Percentiles rank a stretch among this genome's conserved stretches.
phyloP scores from a whole-genome alignment of 768 basidiomycete genomes.

The Boletus subparvulus region DNA sequence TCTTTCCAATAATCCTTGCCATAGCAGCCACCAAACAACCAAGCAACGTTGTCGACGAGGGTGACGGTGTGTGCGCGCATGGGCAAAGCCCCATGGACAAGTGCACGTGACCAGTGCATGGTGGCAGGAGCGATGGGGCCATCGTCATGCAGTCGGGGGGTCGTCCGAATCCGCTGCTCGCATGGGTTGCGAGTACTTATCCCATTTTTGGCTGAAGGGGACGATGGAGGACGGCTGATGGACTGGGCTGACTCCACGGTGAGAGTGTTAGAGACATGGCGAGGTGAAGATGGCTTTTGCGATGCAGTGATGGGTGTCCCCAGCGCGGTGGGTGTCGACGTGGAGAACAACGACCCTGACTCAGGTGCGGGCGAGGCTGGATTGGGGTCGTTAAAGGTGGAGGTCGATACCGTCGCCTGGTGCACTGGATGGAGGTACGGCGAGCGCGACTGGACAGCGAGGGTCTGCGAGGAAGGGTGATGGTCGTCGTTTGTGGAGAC shows the following conservation, averaged over 20 bases:
- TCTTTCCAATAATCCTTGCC: slow-evolving; percentile 72
- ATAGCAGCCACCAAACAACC: slow-evolving; percentile 90
- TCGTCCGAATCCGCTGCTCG: slow-evolving; percentile 41
- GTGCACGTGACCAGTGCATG: slow-evolving; percentile 86
- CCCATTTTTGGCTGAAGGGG: slow-evolving; percentile 29
- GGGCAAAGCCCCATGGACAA: slow-evolving; percentile 71
- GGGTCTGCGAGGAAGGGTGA: slow-evolving; percentile 10
- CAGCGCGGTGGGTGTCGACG: slow-evolving; percentile 18
- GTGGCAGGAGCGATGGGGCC: slow-evolving; percentile 59
- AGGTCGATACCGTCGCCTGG: slow-evolving; percentile 36
- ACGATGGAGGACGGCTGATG: slow-evolving; percentile 28
- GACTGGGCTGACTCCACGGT: slow-evolving; percentile 26
- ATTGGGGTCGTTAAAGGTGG: slow-evolving; percentile 32
- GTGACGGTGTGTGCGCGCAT: slow-evolving; percentile 86
- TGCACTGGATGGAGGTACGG: slow-evolving; percentile 39
- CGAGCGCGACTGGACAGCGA: slow-evolving; percentile 26
- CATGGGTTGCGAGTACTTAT: slow-evolving; percentile 14
- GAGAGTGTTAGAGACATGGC: slow-evolving; percentile 31
- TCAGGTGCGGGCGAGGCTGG: neutral
- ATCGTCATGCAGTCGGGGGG: slow-evolving; percentile 59
- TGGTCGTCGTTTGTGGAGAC: slow-evolving; percentile 12
- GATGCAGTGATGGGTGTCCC: slow-evolving; percentile 26
- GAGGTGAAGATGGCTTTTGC: slow-evolving; percentile 33
- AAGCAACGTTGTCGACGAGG: slow-evolving; percentile 79
- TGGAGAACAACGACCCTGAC: slow-evolving; percentile 2